These are phyloP conservation scores for Oenanthe sinensis DNA, from an alignment of 129 eudicot genomes.

Conservation along the genomic window DNA sequence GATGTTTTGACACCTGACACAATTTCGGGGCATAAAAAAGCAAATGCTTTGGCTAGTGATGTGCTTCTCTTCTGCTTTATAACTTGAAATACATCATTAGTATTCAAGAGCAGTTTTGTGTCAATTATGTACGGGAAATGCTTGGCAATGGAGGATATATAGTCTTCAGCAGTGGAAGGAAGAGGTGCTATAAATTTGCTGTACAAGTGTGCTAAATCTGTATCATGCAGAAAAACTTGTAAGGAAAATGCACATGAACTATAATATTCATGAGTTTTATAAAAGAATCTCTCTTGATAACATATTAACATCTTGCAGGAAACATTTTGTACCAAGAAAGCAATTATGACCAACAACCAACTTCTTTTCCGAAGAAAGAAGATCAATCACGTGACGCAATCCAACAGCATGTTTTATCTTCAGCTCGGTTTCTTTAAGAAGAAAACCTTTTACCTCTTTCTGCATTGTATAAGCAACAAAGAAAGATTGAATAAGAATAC, in stretches of 20 bases:
- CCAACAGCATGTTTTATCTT: constrained; percentile 70
- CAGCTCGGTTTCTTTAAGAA: constrained; percentile 40
- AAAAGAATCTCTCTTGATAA: neutral
- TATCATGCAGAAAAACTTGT: constrained; percentile 13
- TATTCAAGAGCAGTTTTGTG: constrained; percentile 70
- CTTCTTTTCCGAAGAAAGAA: constrained; percentile 72
- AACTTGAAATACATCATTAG: constrained; percentile 27
- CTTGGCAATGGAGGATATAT: constrained; percentile 37
- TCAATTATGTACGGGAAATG: constrained; percentile 71
- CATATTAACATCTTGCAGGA: neutral
- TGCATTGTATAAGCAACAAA: constrained; percentile 20
- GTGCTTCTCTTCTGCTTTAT: constrained; percentile 60
- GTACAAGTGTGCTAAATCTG: constrained; percentile 91
- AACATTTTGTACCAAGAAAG: constrained; percentile 61
- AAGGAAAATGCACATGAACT: constrained; percentile 4
- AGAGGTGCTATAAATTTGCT: constrained; percentile 80
- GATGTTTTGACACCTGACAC: constrained; percentile 31
- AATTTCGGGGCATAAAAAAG: constrained; percentile 62
- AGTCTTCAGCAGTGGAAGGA: constrained; percentile 68
- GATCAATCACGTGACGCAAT: constrained; percentile 91
- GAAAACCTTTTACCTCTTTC: constrained; percentile 59
- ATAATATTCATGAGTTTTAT: neutral
- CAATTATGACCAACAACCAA: constrained; percentile 95
- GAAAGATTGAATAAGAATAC: neutral
- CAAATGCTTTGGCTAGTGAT: constrained; percentile 75